Evolutionary conservation across 441 rosid genomes (phyloP).

Genomic region (Bocquillonia castaneifolia): DNA sequence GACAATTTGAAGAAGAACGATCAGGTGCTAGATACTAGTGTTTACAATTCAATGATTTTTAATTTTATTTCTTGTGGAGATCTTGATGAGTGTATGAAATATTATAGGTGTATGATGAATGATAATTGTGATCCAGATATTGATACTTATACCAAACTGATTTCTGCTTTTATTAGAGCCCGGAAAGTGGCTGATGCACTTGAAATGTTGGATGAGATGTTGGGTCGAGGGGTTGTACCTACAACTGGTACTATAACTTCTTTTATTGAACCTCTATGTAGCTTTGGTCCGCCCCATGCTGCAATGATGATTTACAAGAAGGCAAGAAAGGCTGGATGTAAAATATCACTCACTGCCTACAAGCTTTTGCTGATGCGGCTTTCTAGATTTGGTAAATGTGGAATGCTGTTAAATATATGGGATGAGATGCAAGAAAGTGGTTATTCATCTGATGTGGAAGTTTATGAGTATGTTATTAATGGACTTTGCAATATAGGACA

Average conservation of each 20-base stretch:
- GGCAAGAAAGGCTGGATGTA: slow-evolving; percentile 67
- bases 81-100: slow-evolving; percentile 51
- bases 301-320: slow-evolving; percentile 71
- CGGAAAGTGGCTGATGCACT: slow-evolving; percentile 84
- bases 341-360: slow-evolving; percentile 56
- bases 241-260: slow-evolving; percentile 58
- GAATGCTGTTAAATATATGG: slow-evolving; percentile 74
- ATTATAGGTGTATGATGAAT: slow-evolving; percentile 46
- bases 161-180: slow-evolving; percentile 62
- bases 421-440: slow-evolving; percentile 81
- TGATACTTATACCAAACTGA: slow-evolving; percentile 58
- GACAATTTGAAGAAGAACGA: slow-evolving; percentile 46
- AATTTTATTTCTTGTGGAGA: slow-evolving; percentile 50
- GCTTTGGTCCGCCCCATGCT: slow-evolving; percentile 90
- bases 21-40: slow-evolving; percentile 40
- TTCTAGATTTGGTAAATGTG: slow-evolving; percentile 88
- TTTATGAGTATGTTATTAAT: slow-evolving; percentile 69
- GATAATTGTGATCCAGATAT: slow-evolving; percentile 48
- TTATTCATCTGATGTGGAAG: slow-evolving; percentile 57
- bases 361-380: slow-evolving; percentile 73
- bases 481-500: slow-evolving; percentile 90
- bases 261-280: slow-evolving; percentile 61
- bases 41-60: slow-evolving; percentile 71
- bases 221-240: slow-evolving; percentile 52
- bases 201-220: slow-evolving; percentile 79